These are phyloP conservation scores for Ormosia semicastrata DNA, from an alignment of 306 rosid species.

Conservation along the genomic window DNA sequence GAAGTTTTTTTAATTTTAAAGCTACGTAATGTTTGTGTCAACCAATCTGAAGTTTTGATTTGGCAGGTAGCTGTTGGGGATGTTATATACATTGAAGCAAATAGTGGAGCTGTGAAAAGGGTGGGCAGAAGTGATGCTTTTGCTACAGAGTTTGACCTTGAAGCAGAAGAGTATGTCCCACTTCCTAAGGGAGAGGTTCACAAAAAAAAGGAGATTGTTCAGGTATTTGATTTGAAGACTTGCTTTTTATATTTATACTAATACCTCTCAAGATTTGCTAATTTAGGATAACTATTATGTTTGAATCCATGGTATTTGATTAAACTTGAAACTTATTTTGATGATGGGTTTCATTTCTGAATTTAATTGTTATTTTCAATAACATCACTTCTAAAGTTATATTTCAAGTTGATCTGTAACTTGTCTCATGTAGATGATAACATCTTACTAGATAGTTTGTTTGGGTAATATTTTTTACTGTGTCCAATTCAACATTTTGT, in stretches of 20 bases:
- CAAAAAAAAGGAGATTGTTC: conserved; percentile 94
- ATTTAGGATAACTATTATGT: not conserved
- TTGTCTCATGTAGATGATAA: not conserved
- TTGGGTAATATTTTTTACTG: not conserved
- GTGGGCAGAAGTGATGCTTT: conserved; percentile 98
- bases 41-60: not conserved
- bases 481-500: not conserved
- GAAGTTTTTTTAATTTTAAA: not conserved
- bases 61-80: conserved; percentile 90
- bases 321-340: not conserved
- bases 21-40: not conserved
- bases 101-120: conserved; percentile 97
- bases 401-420: not conserved
- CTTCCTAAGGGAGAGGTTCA: conserved; percentile 99
- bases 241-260: not conserved
- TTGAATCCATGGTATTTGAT: not conserved
- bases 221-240: conserved; percentile 55
- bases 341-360: not conserved
- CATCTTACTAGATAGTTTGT: not conserved
- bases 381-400: not conserved
- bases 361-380: not conserved
- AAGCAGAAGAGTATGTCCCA: conserved; percentile 97
- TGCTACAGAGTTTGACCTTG: conserved; percentile 97
- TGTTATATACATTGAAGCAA: conserved; percentile 91
- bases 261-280: not conserved